Evolutionary conservation across 2,329 filamentous ascomycete species (phyloP).

Genomic region (Aspergillus niger): DNA sequence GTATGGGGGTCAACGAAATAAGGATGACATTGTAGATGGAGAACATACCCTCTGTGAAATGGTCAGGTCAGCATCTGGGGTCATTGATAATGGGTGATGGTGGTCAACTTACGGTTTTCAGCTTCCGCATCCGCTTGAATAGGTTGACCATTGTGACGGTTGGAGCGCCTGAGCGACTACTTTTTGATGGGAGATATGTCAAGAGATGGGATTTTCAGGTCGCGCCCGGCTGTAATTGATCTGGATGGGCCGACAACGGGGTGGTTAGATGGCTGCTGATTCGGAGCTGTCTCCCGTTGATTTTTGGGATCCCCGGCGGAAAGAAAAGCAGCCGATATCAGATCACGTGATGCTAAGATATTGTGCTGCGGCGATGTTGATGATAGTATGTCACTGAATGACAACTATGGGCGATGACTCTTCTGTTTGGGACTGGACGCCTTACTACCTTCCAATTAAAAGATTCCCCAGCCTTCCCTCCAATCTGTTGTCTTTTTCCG

Average conservation of each 20-base stretch:
- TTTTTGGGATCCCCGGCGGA: slow-evolving; percentile 26
- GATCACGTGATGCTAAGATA: slow-evolving; percentile 21
- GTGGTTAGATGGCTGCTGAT: slow-evolving; percentile 8
- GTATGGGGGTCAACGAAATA: background rate
- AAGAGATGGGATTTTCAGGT: background rate
- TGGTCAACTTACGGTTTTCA: slow-evolving; percentile 62
- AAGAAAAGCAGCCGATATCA: slow-evolving; percentile 23
- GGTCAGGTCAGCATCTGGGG: slow-evolving; percentile 11
- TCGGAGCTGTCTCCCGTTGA: slow-evolving; percentile 18
- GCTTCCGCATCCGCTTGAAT: slow-evolving; percentile 69
- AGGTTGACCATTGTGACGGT: slow-evolving; percentile 48
- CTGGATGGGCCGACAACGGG: slow-evolving; percentile 4
- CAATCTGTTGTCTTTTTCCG: background rate
- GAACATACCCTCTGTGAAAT: slow-evolving; percentile 32
- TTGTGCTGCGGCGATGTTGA: background rate
- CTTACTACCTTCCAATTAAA: too few relatives aligned
- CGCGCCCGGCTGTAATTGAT: background rate
- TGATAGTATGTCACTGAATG: background rate
- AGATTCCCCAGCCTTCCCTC: background rate
- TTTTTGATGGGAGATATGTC: background rate
- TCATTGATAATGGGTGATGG: background rate
- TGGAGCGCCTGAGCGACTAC: slow-evolving; percentile 3
- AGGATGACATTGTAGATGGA: background rate
- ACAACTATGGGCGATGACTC: background rate
- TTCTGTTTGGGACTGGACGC: background rate